Percentiles rank a stretch among this genome's conserved stretches.
These are phyloP conservation scores for Trichophaea hybrida DNA, from an alignment of 2,329 filamentous ascomycete genomes.

Conservation along the genomic window DNA sequence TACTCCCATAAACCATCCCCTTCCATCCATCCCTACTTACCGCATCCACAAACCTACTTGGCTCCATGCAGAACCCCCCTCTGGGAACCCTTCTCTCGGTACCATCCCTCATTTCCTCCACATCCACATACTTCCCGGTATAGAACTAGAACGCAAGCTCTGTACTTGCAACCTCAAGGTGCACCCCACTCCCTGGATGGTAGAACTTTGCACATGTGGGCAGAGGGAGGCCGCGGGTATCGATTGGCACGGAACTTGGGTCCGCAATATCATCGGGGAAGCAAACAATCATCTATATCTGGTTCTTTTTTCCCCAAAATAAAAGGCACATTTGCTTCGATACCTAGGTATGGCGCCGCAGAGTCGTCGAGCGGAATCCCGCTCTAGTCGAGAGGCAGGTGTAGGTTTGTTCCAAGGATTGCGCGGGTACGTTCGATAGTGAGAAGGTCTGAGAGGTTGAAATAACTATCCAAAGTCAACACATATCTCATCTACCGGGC, in stretches of 20 bases:
- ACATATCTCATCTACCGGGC: conserved; percentile 3
- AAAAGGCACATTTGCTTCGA: conserved; percentile 54
- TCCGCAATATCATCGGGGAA: conserved; percentile 43
- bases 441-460: conserved; percentile 43
- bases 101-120: conserved; percentile 47
- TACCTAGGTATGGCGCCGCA: conserved; percentile 49
- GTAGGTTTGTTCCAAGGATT: conserved; percentile 43
- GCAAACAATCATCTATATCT: conserved; percentile 79
- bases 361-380: conserved; percentile 52
- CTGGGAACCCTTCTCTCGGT: conserved; percentile 50
- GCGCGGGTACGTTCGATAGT: conserved; percentile 50
- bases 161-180: conserved; percentile 77
- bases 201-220: conserved; percentile 54
- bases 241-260: conserved; percentile 45
- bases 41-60: conserved; percentile 79
- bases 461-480: conserved; percentile 39
- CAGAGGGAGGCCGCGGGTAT: conserved; percentile 51
- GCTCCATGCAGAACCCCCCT: conserved; percentile 82
- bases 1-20: conserved; percentile 63
- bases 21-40: conserved; percentile 69
- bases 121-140: conserved; percentile 70
- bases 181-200: conserved; percentile 59
- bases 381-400: conserved; percentile 58
- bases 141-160: conserved; percentile 98
- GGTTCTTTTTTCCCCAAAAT: conserved; percentile 53